Evolutionary conservation across 192 early-diverging fungal genomes (phyloP).

Genomic region (Umbelopsis vinacea): DNA sequence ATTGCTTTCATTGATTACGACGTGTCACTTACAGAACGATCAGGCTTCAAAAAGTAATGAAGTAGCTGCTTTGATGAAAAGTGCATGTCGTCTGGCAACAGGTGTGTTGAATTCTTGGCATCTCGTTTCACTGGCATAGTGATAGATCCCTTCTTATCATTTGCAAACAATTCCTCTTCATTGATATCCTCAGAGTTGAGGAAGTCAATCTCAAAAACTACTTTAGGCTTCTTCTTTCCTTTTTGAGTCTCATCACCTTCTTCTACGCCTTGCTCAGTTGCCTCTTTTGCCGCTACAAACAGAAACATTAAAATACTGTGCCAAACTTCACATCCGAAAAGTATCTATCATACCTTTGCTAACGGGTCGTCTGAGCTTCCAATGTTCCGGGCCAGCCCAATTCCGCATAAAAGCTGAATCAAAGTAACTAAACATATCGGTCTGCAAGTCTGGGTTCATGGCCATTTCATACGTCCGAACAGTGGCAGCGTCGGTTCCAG

Average conservation of each 20-base stretch:
- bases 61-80: conserved; percentile 61
- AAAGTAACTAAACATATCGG: conserved; percentile 86
- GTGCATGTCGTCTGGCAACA: conserved; percentile 86
- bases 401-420: conserved; percentile 76
- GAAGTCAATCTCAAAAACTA: conserved; percentile 63
- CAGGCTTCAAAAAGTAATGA: conserved; percentile 54
- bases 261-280: conserved; percentile 15
- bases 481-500: conserved; percentile 30
- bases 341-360: conserved; percentile 35
- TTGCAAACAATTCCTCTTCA: conserved; percentile 74
- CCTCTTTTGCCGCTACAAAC: neutral
- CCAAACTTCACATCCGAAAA: neutral
- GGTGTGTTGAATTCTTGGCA: conserved; percentile 53
- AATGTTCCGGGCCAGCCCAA: conserved; percentile 96
- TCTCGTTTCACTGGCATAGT: conserved; percentile 45
- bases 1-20: neutral
- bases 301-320: neutral
- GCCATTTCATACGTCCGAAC: conserved; percentile 61
- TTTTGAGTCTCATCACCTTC: conserved; percentile 26
- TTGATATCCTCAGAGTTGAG: conserved; percentile 59
- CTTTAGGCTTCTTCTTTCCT: conserved; percentile 22
- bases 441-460: conserved; percentile 49
- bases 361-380: conserved; percentile 66
- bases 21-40: conserved; percentile 44
- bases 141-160: conserved; percentile 52